Base-by-base conservation (phyloP, 768 basidiomycete species). In the Thelephora aurantiotincta region DNA sequence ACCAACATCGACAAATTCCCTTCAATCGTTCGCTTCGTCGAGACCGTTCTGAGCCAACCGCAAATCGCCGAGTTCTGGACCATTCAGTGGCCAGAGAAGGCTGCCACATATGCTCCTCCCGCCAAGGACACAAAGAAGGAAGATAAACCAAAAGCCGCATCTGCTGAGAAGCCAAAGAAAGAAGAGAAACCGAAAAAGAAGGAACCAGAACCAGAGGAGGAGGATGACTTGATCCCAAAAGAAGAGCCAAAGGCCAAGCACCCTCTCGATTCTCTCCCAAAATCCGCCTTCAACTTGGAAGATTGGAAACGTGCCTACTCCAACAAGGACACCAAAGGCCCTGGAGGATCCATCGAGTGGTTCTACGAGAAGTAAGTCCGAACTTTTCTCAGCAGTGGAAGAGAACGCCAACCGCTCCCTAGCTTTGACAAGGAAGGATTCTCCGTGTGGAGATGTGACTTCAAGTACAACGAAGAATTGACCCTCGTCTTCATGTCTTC, bases 231-330 rank as follows among this genome's bases (percentile, higher is more conserved):
- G 42, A 78, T 84, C 22, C 80, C 82, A 19, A 56, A 52, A 46
- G 77, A 75, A 44, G 90, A 85, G 66, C 89, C 93, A 55, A 94
- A 94, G 64, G 75, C 67, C 49, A 92, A 93, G 77, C 94, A 96
- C 75, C 94, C 94, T 22, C 80, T 94, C 46, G 94, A 96, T 54
- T 73, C 77, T 52, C 78, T 97, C 35, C 90, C 91, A 55, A 93
- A 88, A 66, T 84, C 86, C 11, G 68, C 75, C 5, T 79, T 88
- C 66, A 90, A 90, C 70, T 78, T 91, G 48, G 86, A 94, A 65
- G 91, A 97, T 67, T 96, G 90, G 91, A 97, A 97, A 65, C 82
- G 89, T 41, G 83, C 86, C 38, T 99, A 98, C 73, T 96, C 92
- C 58, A 98, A 97, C 82, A 81, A 83, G 64, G 92, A 97, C n/a